These are phyloP conservation scores for Hansenula sp. DNA, from an alignment of 1,139 yeast genomes.

Conservation along the genomic window DNA sequence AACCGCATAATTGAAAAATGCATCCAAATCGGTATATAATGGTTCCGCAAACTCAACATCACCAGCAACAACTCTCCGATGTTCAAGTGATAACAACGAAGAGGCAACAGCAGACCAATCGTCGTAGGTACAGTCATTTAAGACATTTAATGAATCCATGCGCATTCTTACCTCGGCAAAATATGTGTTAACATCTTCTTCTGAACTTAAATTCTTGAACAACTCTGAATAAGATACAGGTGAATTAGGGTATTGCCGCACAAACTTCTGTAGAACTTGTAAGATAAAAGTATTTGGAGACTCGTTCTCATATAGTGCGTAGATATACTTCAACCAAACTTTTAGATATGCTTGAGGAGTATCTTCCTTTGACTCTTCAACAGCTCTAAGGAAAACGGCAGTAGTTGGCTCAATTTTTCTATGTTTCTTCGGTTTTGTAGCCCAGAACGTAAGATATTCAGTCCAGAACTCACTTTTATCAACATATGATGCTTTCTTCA, in stretches of 20 bases:
- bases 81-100: background rate
- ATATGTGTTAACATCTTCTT: background rate
- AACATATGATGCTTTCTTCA: constrained; percentile 26
- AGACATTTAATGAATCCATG: background rate
- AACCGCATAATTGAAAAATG: constrained; percentile 25
- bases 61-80: background rate
- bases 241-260: constrained; percentile 4
- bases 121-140: background rate
- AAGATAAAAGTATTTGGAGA: background rate
- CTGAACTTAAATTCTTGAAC: constrained; percentile 1
- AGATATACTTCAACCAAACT: constrained; percentile 11
- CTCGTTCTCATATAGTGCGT: constrained; percentile 5
- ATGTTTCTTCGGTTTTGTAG: constrained; percentile 10
- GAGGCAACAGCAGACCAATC: background rate
- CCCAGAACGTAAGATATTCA: constrained; percentile 26
- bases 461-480: constrained; percentile 28
- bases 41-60: background rate
- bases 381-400: constrained; percentile 9
- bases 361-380: background rate
- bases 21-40: background rate
- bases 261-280: constrained; percentile 1
- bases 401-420: constrained; percentile 4
- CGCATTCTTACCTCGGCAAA: background rate
- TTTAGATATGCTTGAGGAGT: background rate
- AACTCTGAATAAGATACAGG: constrained; percentile 6